Evolutionary conservation across 345 rosid genomes (phyloP).

Genomic region (Citrus maxima): DNA sequence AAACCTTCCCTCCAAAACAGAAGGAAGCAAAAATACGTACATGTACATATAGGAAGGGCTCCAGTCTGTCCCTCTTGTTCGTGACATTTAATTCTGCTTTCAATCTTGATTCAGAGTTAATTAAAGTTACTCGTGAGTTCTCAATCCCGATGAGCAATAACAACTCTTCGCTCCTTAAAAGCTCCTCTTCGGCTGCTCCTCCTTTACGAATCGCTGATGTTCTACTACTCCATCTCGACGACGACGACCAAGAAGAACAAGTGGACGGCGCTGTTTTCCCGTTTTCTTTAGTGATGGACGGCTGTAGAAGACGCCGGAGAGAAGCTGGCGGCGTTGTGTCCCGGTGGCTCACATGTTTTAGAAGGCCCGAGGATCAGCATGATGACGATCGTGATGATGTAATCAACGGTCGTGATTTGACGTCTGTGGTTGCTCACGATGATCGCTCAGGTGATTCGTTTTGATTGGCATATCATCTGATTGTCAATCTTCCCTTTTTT

Average conservation of each 20-base stretch:
- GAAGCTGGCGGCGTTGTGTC: conserved; percentile 11
- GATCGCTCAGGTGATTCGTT: conserved; percentile 11
- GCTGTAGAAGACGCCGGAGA: neutral
- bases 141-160: conserved; percentile 8
- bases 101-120: no score
- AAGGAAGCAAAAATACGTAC: neutral
- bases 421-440: neutral
- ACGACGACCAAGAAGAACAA: neutral
- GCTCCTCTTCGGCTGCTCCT: neutral
- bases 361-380: conserved; percentile 13
- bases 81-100: conserved; percentile 11
- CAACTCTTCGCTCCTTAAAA: neutral
- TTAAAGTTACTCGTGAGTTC: neutral
- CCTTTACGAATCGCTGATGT: conserved; percentile 33
- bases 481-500: neutral
- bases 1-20: conserved; percentile 31
- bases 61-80: neutral
- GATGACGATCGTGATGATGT: conserved; percentile 1
- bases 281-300: neutral
- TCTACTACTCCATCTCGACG: neutral
- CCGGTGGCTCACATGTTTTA: conserved; percentile 24
- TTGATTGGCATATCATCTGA: neutral
- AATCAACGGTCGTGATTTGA: conserved; percentile 7
- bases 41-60: neutral
- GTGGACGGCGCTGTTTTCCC: neutral